phyloP scores from a whole-genome alignment of 2,329 filamentous ascomycete genomes.

The Aspergillus versicolor region DNA sequence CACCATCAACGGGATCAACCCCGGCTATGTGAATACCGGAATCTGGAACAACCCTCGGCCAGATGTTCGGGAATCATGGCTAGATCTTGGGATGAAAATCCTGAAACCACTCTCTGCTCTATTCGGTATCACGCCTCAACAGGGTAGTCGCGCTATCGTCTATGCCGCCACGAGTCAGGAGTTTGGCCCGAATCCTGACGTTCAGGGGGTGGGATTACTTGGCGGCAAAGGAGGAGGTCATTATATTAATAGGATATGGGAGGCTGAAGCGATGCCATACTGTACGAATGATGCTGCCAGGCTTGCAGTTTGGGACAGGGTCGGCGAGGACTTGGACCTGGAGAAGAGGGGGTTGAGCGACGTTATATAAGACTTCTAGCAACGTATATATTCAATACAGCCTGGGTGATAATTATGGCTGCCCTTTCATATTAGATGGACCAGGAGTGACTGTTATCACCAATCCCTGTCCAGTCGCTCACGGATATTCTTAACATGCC shows the following conservation, averaged over 20 bases:
- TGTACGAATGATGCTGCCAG: neutral
- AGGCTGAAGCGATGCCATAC: neutral
- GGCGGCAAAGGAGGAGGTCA: constrained; percentile 2
- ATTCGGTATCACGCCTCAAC: neutral
- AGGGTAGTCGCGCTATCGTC: constrained; percentile 7
- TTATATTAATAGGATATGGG: constrained; percentile 9
- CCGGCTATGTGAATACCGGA: constrained; percentile 4
- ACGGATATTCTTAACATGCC: constrained; percentile 12
- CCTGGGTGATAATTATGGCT: too few species aligned
- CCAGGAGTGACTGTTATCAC: neutral
- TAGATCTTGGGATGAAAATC: neutral
- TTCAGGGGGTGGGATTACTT: neutral
- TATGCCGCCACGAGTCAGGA: constrained; percentile 1
- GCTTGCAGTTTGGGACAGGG: neutral
- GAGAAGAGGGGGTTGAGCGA: neutral
- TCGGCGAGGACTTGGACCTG: neutral
- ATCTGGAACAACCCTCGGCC: constrained; percentile 4
- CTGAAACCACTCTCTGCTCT: neutral
- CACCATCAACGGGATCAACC: constrained; percentile 8
- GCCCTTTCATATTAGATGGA: too few species aligned
- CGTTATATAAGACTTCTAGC: neutral
- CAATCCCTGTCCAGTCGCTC: constrained; percentile 11
- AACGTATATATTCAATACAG: too few species aligned
- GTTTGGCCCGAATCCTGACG: neutral
- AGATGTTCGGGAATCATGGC: neutral